These are phyloP conservation scores for Iris macrosiphon DNA, from an alignment of 106 monocot species.

Conservation along the genomic window DNA sequence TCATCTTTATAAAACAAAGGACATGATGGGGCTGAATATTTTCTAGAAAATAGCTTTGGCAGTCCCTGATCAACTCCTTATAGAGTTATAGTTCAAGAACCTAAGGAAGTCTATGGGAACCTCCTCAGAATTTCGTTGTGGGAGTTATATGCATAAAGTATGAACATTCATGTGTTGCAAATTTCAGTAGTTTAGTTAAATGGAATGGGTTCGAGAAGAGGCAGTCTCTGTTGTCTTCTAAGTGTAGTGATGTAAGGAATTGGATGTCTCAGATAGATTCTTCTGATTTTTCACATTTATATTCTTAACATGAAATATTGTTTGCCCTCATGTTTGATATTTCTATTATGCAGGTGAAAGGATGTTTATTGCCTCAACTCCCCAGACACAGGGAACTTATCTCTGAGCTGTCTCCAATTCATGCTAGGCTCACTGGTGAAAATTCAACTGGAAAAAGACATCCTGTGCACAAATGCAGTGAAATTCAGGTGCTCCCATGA, in stretches of 20 bases:
- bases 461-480: constrained; percentile 86
- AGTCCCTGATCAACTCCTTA: too few species aligned
- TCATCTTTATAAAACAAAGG: too few species aligned
- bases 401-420: constrained; percentile 67
- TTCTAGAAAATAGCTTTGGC: too few species aligned
- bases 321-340: neutral
- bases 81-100: too few species aligned
- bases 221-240: neutral
- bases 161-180: too few species aligned
- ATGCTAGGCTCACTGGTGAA: constrained; percentile 72
- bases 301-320: neutral
- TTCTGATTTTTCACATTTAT: neutral
- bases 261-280: neutral
- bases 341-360: constrained; percentile 57
- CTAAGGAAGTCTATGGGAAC: too few species aligned
- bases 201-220: too few species aligned
- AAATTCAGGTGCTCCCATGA: constrained; percentile 64
- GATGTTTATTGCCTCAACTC: constrained; percentile 70
- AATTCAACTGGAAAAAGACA: constrained; percentile 57
- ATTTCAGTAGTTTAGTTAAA: too few species aligned
- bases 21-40: too few species aligned
- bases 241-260: neutral
- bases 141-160: too few species aligned
- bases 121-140: too few species aligned
- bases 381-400: constrained; percentile 74